phyloP scores from a whole-genome alignment of 441 rosid genomes.

The Populus hybrid region DNA sequence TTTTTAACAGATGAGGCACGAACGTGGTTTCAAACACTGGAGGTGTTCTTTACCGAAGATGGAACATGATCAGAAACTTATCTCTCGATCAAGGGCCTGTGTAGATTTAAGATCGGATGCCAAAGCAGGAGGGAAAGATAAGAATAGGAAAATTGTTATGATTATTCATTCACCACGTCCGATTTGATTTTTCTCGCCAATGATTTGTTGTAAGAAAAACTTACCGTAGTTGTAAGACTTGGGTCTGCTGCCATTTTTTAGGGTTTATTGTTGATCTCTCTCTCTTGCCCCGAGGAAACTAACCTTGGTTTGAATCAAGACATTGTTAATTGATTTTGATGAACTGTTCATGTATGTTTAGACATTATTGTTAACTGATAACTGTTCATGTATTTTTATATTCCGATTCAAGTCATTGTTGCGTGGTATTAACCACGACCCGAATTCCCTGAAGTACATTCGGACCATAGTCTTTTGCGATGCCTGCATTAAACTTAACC shows the following conservation, averaged over 20 bases:
- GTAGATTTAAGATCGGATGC: neutral
- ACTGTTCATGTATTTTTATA: neutral
- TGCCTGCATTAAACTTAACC: neutral
- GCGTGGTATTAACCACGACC: neutral
- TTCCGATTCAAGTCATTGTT: neutral
- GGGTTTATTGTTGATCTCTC: conserved; percentile 1
- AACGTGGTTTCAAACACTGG: neutral
- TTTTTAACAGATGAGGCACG: conserved; percentile 10
- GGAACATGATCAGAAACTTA: neutral
- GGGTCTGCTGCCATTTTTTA: conserved; percentile 13
- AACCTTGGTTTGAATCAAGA: neutral
- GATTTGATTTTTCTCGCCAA: neutral
- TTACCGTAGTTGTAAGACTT: neutral
- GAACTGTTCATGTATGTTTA: neutral
- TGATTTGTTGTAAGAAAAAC: conserved; percentile 15
- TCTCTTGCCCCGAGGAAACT: neutral
- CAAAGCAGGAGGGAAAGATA: neutral
- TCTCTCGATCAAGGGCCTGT: neutral
- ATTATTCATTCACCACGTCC: conserved; percentile 1
- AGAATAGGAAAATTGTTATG: neutral
- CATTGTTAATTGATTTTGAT: neutral
- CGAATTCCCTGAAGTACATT: neutral
- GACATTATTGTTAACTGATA: neutral
- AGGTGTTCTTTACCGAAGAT: neutral
- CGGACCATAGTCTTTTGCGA: neutral